Percentiles rank a stretch among this genome's conserved stretches.
These are phyloP conservation scores for Colletotrichum melonis DNA, from an alignment of 2,329 filamentous ascomycete genomes.

Conservation along the genomic window DNA sequence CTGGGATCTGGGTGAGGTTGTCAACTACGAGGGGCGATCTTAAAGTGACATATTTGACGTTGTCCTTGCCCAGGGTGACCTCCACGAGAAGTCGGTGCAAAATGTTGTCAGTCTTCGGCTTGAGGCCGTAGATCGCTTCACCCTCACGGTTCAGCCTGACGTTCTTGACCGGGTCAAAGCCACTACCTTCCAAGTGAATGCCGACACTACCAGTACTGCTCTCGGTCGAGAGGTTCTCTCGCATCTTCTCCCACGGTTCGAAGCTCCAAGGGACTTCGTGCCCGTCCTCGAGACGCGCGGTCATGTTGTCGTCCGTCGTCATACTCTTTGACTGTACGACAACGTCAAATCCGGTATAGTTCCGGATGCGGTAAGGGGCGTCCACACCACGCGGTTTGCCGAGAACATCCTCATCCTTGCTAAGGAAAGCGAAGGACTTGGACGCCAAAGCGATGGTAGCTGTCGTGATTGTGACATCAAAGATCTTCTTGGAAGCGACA, in stretches of 20 bases:
- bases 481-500: conserved; percentile 86
- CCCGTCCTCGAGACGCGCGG: conserved; percentile 84
- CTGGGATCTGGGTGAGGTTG: conserved; percentile 95
- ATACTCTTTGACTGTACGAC: conserved; percentile 82
- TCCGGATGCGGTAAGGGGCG: conserved; percentile 91
- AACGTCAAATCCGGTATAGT: conserved; percentile 94
- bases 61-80: conserved; percentile 89
- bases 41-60: conserved; percentile 98
- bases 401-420: conserved; percentile 88
- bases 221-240: conserved; percentile 90
- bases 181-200: conserved; percentile 89
- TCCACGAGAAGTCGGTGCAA: conserved; percentile 93
- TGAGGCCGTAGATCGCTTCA: conserved; percentile 88
- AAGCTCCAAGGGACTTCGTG: conserved; percentile 96
- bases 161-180: conserved; percentile 89
- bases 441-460: conserved; percentile 93
- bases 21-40: conserved; percentile 92
- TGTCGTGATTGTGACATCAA: conserved; percentile 93
- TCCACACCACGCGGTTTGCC: conserved; percentile 93
- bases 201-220: conserved; percentile 82
- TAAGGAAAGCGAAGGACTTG: conserved; percentile 92
- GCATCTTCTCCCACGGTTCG: conserved; percentile 95
- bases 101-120: conserved; percentile 86
- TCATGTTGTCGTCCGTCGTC: conserved; percentile 75
- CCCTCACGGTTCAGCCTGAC: conserved; percentile 95